Base-by-base conservation (phyloP, 2,329 filamentous ascomycete genomes). In the Epichloe bromicola region DNA sequence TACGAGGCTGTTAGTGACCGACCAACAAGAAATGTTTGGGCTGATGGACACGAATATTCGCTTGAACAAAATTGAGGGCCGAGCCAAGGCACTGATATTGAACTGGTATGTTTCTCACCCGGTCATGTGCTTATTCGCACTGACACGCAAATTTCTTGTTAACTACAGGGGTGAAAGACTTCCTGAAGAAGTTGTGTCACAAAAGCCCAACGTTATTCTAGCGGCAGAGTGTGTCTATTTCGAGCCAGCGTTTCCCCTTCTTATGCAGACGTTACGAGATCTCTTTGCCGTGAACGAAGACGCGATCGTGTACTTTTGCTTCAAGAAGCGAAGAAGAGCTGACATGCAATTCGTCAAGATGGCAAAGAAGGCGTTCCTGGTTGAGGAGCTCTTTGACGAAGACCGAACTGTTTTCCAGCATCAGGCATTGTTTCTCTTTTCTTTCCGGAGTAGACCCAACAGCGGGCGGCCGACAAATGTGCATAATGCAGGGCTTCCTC, bases 181-280 rank as follows among this genome's bases (percentile, higher is more conserved):
- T 44, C 72, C 80, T 38, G 65, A 70, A 41, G 66, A 70, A 42
- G 70, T 84, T 42, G 58, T 74, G 49, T 67, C 74, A 50, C 72
- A 74, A 58, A 78, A 78, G 55, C 88, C 89, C 17, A 82, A 90
- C 60, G 74, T 95, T 51, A 82, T 98, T 51, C 76, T 97, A n/a
- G 93, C 93, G 3, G 91, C 90, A 40, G 93, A 97, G 67, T 97
- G 91, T 68, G 89, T 95, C 46, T 98, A 97, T 72, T 95, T 95
- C 66, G 93, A 97, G 67, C 89, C 91, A 3, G 88, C 93, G 1
- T 97, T 97, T 63, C 90, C 91, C 33, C 74, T 96, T 36, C 76
- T 98, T 45, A 77, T 93, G 62, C 71, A 81, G 56, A 97, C 91
- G 5, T 70, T 97, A 57, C 73, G 78, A 53, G 81, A 86, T 55